phyloP scores from a whole-genome alignment of 345 rosid species.

The Salix suchowensis region DNA sequence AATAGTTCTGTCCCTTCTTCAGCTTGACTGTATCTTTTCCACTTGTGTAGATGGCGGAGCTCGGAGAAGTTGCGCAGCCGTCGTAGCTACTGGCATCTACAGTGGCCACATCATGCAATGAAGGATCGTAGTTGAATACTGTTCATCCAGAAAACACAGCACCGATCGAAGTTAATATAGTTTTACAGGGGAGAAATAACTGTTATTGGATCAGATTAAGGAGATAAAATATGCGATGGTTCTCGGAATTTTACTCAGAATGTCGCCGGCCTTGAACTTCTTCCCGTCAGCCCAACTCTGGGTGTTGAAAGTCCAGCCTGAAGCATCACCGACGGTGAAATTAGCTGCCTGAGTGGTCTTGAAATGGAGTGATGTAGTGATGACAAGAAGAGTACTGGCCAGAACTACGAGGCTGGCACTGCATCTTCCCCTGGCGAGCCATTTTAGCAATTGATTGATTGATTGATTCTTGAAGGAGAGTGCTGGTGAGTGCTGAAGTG shows the following conservation, averaged over 20 bases:
- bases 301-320: constrained; percentile 24
- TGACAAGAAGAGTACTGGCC: too few species aligned
- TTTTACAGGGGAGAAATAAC: background rate
- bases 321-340: constrained; percentile 20
- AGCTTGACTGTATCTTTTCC: constrained; percentile 19
- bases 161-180: background rate
- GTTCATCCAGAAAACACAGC: background rate
- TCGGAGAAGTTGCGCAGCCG: background rate
- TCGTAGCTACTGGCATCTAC: constrained; percentile 15
- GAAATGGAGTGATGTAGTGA: too few species aligned
- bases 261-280: constrained; percentile 21
- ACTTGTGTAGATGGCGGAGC: constrained; percentile 3
- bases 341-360: background rate
- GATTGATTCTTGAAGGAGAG: too few species aligned
- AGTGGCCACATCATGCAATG: constrained; percentile 13
- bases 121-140: constrained; percentile 23
- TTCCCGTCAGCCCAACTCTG: constrained; percentile 23
- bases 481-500: too few species aligned
- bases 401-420: too few species aligned
- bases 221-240: background rate
- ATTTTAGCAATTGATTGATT: too few species aligned
- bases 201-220: background rate
- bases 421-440: too few species aligned
- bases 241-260: background rate
- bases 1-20: constrained; percentile 22